Percentiles rank a stretch among this genome's conserved stretches.
These are phyloP conservation scores for Pichia thaimueangensis DNA, from an alignment of 805 yeast genomes.

Conservation along the genomic window DNA sequence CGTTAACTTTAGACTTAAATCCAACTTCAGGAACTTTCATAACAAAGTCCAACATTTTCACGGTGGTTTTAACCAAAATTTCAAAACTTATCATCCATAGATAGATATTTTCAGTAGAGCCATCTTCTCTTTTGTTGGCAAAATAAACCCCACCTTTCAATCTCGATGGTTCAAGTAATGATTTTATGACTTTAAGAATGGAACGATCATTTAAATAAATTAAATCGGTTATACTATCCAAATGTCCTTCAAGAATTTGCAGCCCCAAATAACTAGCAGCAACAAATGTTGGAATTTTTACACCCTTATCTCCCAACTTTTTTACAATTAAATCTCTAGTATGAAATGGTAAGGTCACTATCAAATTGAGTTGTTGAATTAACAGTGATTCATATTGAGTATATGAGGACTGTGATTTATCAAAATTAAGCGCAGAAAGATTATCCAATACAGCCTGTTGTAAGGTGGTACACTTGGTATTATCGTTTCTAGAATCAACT, in stretches of 20 bases:
- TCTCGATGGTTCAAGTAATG: slow-evolving; percentile 47
- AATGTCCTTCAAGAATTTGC: slow-evolving; percentile 32
- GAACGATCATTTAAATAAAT: slow-evolving; percentile 39
- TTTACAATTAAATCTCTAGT: slow-evolving; percentile 50
- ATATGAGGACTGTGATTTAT: slow-evolving; percentile 16
- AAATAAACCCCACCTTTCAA: slow-evolving; percentile 33
- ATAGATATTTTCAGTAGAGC: slow-evolving; percentile 16
- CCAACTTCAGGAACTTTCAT: slow-evolving; percentile 2
- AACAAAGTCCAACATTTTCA: slow-evolving; percentile 26
- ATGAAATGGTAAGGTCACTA: slow-evolving; percentile 55
- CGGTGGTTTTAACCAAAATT: slow-evolving; percentile 33
- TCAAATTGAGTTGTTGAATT: slow-evolving; percentile 47
- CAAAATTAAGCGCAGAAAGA: slow-evolving; percentile 29
- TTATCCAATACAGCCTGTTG: slow-evolving; percentile 54
- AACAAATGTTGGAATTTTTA: slow-evolving; percentile 54
- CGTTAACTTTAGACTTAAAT: slow-evolving; percentile 10
- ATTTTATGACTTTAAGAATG: slow-evolving; percentile 39
- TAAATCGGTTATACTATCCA: slow-evolving; percentile 30
- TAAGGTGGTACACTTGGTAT: slow-evolving; percentile 49
- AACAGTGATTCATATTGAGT: slow-evolving; percentile 37
- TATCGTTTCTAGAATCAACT: slow-evolving; percentile 52
- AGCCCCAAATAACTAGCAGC: slow-evolving; percentile 49
- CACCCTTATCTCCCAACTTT: slow-evolving; percentile 38
- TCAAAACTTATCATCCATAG: slow-evolving; percentile 51
- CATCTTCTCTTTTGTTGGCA: background rate